Percentiles rank a stretch among this genome's conserved stretches.
Conservation (phyloP, 1,284 basidiomycete species). For the Tremellales sp. region DNA sequence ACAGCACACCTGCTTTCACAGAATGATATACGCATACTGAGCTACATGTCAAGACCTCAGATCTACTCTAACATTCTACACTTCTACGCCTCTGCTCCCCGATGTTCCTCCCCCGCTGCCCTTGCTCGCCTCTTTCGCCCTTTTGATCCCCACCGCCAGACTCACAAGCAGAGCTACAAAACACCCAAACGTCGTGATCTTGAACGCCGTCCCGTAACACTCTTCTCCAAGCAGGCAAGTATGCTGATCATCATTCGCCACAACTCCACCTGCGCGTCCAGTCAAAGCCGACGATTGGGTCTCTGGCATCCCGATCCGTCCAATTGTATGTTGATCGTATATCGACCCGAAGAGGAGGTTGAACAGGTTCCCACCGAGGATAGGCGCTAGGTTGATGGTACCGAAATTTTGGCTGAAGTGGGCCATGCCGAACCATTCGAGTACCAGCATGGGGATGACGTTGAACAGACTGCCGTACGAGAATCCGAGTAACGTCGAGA, state of each 20-base stretch:
- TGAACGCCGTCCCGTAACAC: constrained; percentile 46
- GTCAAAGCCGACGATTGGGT: background rate
- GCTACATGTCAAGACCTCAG: background rate
- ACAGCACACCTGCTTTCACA: too few species aligned
- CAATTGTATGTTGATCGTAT: constrained; percentile 63
- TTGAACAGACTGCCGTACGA: constrained; percentile 78
- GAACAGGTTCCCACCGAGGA: constrained; percentile 77
- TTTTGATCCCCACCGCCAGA: constrained; percentile 32
- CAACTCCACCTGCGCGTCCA: constrained; percentile 3
- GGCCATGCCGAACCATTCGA: constrained; percentile 79
- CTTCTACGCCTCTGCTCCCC: background rate
- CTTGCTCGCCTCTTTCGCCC: constrained; percentile 2
- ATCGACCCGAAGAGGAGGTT: constrained; percentile 76
- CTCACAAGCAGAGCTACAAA: constrained; percentile 36
- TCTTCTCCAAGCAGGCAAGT: constrained; percentile 32
- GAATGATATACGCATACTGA: background rate
- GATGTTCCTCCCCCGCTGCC: too few species aligned
- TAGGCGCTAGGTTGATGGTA: constrained; percentile 67
- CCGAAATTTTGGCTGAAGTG: constrained; percentile 75
- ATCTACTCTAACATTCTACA: background rate
- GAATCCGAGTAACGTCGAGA: constrained; percentile 66
- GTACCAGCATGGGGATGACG: constrained; percentile 65
- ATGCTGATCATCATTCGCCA: constrained; percentile 15
- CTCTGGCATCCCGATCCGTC: constrained; percentile 7
- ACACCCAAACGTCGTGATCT: constrained; percentile 33